Evolutionary conservation across 139 green algal genomes (phyloP).

Genomic region (Volvox africanus): DNA sequence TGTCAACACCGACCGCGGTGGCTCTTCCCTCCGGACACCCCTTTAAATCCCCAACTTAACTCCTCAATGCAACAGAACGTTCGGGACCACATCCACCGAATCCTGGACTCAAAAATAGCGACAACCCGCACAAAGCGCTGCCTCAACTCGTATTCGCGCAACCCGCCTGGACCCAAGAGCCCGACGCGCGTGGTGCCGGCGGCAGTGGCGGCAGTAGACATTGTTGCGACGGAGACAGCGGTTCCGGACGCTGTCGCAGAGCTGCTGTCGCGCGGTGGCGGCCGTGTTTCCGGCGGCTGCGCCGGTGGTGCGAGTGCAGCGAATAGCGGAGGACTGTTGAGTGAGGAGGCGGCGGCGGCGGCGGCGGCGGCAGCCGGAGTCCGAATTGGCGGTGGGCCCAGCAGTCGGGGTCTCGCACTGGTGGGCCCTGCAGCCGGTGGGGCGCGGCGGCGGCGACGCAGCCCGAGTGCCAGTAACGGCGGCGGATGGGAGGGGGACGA

Average conservation of each 20-base stretch:
- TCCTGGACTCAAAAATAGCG: slow-evolving; percentile 50
- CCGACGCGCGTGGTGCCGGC: slow-evolving; percentile 29
- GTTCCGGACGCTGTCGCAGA: background rate
- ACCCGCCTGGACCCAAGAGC: slow-evolving; percentile 34
- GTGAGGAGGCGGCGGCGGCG: background rate
- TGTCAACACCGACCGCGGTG: too few relatives aligned
- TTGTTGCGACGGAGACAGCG: background rate
- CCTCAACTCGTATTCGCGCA: slow-evolving; percentile 42
- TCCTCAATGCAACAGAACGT: background rate
- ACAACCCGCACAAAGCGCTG: slow-evolving; percentile 48
- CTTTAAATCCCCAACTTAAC: too few relatives aligned
- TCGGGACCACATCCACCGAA: slow-evolving; percentile 28
- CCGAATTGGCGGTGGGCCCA: background rate
- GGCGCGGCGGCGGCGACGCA: background rate
- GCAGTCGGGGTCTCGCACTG: background rate
- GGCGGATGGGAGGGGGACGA: background rate
- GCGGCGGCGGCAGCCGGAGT: background rate
- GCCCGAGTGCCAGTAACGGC: background rate
- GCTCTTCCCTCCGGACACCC: too few relatives aligned
- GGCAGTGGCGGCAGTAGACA: background rate
- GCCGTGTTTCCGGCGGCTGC: too few relatives aligned
- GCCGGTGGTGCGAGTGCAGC: background rate
- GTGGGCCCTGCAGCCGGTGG: too few relatives aligned
- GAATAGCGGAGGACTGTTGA: background rate
- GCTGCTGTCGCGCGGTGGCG: background rate